A percentile compares a stretch with the other conserved stretches of the same genome.
These are phyloP conservation scores for Dactylellina parvicollis DNA, from an alignment of 2,329 filamentous ascomycete species.

Conservation along the genomic window DNA sequence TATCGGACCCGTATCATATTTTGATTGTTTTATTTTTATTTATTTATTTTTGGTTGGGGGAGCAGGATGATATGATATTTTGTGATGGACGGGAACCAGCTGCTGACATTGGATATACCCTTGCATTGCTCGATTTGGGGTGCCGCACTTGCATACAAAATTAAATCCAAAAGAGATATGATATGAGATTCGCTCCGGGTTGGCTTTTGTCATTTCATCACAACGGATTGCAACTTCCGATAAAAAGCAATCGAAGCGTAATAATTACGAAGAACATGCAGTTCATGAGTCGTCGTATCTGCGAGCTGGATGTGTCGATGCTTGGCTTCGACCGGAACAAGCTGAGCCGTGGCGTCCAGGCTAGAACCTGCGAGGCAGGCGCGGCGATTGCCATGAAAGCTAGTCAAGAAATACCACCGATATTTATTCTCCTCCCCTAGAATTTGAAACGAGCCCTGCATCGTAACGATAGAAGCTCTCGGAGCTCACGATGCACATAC, in stretches of 20 bases:
- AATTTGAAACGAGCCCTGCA: slow-evolving; percentile 8
- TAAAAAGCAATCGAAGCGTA: neutral
- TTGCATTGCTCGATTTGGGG: slow-evolving; percentile 35
- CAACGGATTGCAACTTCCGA: slow-evolving; percentile 15
- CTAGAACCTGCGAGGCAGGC: slow-evolving; percentile 50
- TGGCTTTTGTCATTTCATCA: neutral
- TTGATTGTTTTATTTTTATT: too few species aligned
- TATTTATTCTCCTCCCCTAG: neutral
- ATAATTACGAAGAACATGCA: neutral
- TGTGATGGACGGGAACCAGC: slow-evolving; percentile 19
- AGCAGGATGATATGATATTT: slow-evolving; percentile 18
- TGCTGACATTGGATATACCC: slow-evolving; percentile 43
- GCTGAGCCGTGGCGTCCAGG: slow-evolving; percentile 39
- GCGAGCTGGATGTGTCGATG: slow-evolving; percentile 10
- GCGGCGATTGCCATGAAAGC: slow-evolving; percentile 23
- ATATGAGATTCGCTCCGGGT: neutral
- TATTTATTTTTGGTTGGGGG: too few species aligned
- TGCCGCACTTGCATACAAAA: slow-evolving; percentile 48
- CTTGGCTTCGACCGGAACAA: slow-evolving; percentile 29
- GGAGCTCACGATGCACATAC: slow-evolving; percentile 6
- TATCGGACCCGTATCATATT: slow-evolving; percentile 31
- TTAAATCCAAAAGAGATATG: neutral
- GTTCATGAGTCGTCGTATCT: slow-evolving; percentile 18
- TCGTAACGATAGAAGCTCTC: neutral
- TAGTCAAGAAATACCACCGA: slow-evolving; percentile 9